Evolutionary conservation across 2,329 filamentous ascomycete species (phyloP).

Genomic region (Cercospora canescens): DNA sequence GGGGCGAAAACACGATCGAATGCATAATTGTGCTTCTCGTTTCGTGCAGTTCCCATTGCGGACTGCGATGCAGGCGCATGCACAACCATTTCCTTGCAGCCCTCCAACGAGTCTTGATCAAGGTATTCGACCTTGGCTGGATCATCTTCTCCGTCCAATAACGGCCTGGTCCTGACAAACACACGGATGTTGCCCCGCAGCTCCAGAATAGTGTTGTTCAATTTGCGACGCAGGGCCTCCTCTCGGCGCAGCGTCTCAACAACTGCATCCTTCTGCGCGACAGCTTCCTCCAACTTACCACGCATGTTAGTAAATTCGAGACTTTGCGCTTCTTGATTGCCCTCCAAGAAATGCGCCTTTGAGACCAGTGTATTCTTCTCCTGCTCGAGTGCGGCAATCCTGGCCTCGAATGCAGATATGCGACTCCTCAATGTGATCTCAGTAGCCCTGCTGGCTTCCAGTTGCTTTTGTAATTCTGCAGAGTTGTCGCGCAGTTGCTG

Average conservation of each 20-base stretch:
- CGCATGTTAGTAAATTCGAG: conserved; percentile 82
- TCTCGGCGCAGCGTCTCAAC: conserved; percentile 85
- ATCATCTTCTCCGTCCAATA: conserved; percentile 62
- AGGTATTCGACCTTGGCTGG: conserved; percentile 77
- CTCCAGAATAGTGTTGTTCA: conserved; percentile 98
- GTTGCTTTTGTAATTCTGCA: conserved; percentile 21
- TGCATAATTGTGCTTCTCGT: conserved; percentile 80
- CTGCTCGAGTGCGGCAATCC: conserved; percentile 69
- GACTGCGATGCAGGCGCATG: conserved; percentile 81
- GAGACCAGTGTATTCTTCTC: conserved; percentile 74
- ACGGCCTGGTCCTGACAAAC: conserved; percentile 91
- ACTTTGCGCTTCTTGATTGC: conserved; percentile 84
- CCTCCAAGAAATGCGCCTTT: conserved; percentile 86
- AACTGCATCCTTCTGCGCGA: conserved; percentile 67
- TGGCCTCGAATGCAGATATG: conserved; percentile 43
- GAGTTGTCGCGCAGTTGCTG: conserved; percentile 35
- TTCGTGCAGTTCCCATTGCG: conserved; percentile 72
- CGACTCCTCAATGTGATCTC: conserved; percentile 60
- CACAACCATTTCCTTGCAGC: conserved; percentile 83
- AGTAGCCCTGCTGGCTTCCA: conserved; percentile 57
- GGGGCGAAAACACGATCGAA: conserved; percentile 94
- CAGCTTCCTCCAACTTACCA: conserved; percentile 73
- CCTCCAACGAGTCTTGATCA: conserved; percentile 65
- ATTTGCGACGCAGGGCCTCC: conserved; percentile 82
- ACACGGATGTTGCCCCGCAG: conserved; percentile 98